A percentile compares a stretch with the other conserved stretches of the same genome.
Conservation (phyloP, 192 early-diverging fungal genomes). For the Coemansia sp. region DNA sequence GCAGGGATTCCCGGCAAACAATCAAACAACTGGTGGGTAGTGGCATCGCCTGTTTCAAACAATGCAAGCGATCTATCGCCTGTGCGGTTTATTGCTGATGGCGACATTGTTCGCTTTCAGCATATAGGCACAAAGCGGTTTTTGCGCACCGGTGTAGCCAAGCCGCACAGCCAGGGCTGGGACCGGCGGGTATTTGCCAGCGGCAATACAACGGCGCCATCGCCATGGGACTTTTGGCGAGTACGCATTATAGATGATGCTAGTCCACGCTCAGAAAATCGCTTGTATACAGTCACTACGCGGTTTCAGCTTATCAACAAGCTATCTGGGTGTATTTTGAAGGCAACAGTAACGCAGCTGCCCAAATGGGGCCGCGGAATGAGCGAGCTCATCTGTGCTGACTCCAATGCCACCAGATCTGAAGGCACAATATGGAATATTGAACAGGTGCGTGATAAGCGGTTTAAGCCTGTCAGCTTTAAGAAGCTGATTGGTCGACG, state of each 20-base stretch:
- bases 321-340: constrained; percentile 70
- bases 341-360: constrained; percentile 63
- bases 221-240: constrained; percentile 54
- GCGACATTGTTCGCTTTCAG: constrained; percentile 43
- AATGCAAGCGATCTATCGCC: constrained; percentile 20
- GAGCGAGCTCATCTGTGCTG: constrained; percentile 88
- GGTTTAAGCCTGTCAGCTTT: constrained; percentile 20
- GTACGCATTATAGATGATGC: constrained; percentile 50
- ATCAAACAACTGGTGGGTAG: constrained; percentile 31
- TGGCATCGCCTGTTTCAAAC: constrained; percentile 8
- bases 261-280: constrained; percentile 41
- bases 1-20: constrained; percentile 35
- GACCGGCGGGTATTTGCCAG: constrained; percentile 26
- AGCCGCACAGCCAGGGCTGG: constrained; percentile 8
- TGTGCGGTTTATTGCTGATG: constrained; percentile 15
- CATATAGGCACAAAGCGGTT: constrained; percentile 57
- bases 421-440: constrained; percentile 55
- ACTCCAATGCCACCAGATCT: constrained; percentile 53
- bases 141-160: constrained; percentile 17
- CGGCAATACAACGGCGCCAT: constrained; percentile 18
- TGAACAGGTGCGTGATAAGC: constrained; percentile 21
- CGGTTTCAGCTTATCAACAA: constrained; percentile 66
- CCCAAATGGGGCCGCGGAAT: constrained; percentile 82
- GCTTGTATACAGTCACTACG: constrained; percentile 54
- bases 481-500: constrained; percentile 9